Conservation (phyloP, 768 basidiomycete genomes). For the Auricularia auricula-judae region DNA sequence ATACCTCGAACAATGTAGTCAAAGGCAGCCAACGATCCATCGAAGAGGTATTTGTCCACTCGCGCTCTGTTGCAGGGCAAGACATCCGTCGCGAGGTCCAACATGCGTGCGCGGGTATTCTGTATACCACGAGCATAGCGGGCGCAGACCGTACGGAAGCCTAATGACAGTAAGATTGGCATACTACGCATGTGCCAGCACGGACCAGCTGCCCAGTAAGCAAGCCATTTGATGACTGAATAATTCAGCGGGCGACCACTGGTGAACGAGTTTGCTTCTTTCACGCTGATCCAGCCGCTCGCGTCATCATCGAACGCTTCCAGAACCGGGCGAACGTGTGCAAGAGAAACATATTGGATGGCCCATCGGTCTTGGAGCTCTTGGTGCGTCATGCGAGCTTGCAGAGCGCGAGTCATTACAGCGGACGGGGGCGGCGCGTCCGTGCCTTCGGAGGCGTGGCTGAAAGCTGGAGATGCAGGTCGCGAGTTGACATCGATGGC, state of each 20-base stretch:
- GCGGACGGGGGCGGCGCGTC: not conserved
- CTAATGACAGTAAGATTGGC: not conserved
- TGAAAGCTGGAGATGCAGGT: not conserved
- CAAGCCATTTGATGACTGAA: slow-evolving; percentile 16
- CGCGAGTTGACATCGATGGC: not conserved
- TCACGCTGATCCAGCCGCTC: slow-evolving; percentile 26
- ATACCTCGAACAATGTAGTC: slow-evolving; percentile 6
- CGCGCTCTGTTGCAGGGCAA: slow-evolving; percentile 13
- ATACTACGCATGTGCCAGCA: not conserved
- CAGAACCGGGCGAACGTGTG: slow-evolving; percentile 21
- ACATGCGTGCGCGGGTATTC: slow-evolving; percentile 9
- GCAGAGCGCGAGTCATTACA: not conserved
- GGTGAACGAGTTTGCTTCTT: slow-evolving; percentile 24
- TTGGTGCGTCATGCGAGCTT: not conserved
- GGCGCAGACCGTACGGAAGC: not conserved
- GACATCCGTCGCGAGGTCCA: slow-evolving; percentile 5
- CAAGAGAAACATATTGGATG: slow-evolving; percentile 21
- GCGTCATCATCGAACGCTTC: slow-evolving; percentile 33
- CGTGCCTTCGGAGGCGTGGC: not conserved
- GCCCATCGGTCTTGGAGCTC: slow-evolving; percentile 23
- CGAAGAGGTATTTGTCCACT: slow-evolving; percentile 18
- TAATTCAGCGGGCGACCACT: slow-evolving; percentile 18
- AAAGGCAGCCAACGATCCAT: slow-evolving; percentile 2
- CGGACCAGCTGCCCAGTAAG: slow-evolving; percentile 25
- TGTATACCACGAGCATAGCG: slow-evolving; percentile 6